phyloP scores from a whole-genome alignment of 2,329 filamentous ascomycete genomes.

The Exophiala lecanii-corni region DNA sequence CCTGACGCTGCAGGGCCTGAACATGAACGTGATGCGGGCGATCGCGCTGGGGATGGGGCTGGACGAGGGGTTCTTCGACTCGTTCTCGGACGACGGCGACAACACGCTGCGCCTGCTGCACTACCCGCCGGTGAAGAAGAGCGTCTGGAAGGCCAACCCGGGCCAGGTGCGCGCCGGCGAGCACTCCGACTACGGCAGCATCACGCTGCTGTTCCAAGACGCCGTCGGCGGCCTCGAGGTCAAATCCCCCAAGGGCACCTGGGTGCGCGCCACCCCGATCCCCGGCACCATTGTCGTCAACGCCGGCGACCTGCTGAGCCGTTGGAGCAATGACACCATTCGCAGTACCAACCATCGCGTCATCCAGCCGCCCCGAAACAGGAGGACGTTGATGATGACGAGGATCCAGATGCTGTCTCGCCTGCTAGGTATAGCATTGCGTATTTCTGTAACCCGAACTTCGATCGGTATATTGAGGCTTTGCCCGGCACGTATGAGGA shows the following conservation, averaged over 20 bases:
- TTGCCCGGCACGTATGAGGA: constrained; percentile 70
- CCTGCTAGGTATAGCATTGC: constrained; percentile 77
- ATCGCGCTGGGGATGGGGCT: constrained; percentile 78
- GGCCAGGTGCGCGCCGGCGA: constrained; percentile 68
- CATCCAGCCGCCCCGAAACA: constrained; percentile 68
- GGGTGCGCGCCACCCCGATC: constrained; percentile 80
- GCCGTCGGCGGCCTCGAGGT: constrained; percentile 55
- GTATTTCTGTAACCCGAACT: constrained; percentile 89
- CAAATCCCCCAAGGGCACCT: constrained; percentile 67
- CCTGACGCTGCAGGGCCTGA: constrained; percentile 66
- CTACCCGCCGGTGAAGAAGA: constrained; percentile 64
- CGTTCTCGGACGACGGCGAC: constrained; percentile 64
- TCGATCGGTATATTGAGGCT: constrained; percentile 68
- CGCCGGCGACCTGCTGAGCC: constrained; percentile 76
- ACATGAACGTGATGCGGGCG: constrained; percentile 75
- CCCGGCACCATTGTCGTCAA: constrained; percentile 80
- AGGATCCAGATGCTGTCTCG: constrained; percentile 46
- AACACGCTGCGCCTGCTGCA: constrained; percentile 71
- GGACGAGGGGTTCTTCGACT: constrained; percentile 68
- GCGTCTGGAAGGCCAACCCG: constrained; percentile 62
- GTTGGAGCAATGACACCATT: constrained; percentile 90
- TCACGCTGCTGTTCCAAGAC: constrained; percentile 55
- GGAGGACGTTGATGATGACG: constrained; percentile 43
- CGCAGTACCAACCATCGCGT: constrained; percentile 87
- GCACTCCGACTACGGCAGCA: constrained; percentile 62